Evolutionary conservation across 768 basidiomycete genomes (phyloP), one percentile per base, ranked within the genome.

Genomic region (Mycena vulgaris): DNA sequence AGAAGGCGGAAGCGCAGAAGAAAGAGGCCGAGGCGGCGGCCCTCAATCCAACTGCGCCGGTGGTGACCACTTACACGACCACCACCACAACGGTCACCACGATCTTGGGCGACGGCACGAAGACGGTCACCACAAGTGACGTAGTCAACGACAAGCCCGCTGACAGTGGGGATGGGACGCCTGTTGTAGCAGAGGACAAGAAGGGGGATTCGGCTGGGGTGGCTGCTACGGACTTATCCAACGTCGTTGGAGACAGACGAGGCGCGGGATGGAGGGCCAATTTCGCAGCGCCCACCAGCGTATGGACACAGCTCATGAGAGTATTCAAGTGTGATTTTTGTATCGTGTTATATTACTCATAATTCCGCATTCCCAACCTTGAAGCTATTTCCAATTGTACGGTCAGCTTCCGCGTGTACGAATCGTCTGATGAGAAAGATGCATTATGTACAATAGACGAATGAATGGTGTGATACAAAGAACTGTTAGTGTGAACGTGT

Each of bases 1-100:
- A 65, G 33, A 56, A 65, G 42, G 62, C 64, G 5, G 65, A 69
- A 42, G 71, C 62, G 3, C 55, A 61, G 45, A 72, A 70, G 39
- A 70, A 73, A 48, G 59, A 62, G 45, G 57, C 59, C 1, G 63
- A 57, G 28, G 63, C 63, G 19, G 59, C 59, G 13, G 57, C 52
- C 11, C 59, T 52, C 16, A 68, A 60, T 23, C 66, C 66, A 0
- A 42, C 48, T 39, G 27, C 52, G 9, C 55, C 37, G 3, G 56
- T 58, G 5, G 28, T 58, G 11, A 59, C 37, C 31, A 59, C 57
- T 0, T 51, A 48, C 8, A 59, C 55, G 6, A 66, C 65, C 4
- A 59, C 63, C 2, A 57, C 55, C 23, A 65, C 63, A 17, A 65
- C 53, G 8, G 25, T 65, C 16, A 65, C 53, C 19, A 56, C 63